Percentiles rank a stretch among this genome's conserved stretches.
phyloP scores from a whole-genome alignment of 2,329 filamentous ascomycete species.

The Colletotrichum eremochloae region DNA sequence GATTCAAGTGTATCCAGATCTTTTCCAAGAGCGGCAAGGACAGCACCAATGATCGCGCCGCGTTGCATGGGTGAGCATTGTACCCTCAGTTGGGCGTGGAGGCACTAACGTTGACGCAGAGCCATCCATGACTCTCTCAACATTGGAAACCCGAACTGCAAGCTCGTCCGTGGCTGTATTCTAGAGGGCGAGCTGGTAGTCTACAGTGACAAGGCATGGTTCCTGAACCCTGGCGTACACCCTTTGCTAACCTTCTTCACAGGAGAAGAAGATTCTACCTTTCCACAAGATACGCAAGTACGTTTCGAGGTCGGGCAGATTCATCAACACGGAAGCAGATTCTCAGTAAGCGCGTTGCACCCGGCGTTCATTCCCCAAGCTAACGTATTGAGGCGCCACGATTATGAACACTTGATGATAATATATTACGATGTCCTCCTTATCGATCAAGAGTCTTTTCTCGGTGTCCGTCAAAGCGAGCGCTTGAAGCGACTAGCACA shows the following conservation, averaged over 20 bases:
- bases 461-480: conserved; percentile 67
- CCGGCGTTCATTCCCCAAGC: conserved; percentile 2
- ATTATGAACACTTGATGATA: conserved; percentile 71
- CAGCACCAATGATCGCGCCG: conserved; percentile 78
- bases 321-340: conserved; percentile 76
- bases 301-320: conserved; percentile 78
- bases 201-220: conserved; percentile 72
- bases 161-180: conserved; percentile 76
- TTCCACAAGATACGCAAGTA: conserved; percentile 90
- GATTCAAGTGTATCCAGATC: conserved; percentile 74
- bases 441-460: conserved; percentile 65
- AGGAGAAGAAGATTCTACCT: conserved; percentile 73
- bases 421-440: conserved; percentile 71
- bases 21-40: conserved; percentile 96
- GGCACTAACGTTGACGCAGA: conserved; percentile 48
- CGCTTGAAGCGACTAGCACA: conserved; percentile 71
- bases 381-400: conserved; percentile 57
- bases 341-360: conserved; percentile 66
- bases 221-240: background rate
- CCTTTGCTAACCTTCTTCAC: conserved; percentile 40
- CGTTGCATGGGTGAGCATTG: conserved; percentile 66
- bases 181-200: conserved; percentile 87
- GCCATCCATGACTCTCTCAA: conserved; percentile 74
- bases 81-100: background rate
- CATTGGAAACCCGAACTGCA: conserved; percentile 70